These are phyloP conservation scores for Hyphochytrium catenoides DNA, from an alignment of 352 stramenopile genomes.

Conservation along the genomic window DNA sequence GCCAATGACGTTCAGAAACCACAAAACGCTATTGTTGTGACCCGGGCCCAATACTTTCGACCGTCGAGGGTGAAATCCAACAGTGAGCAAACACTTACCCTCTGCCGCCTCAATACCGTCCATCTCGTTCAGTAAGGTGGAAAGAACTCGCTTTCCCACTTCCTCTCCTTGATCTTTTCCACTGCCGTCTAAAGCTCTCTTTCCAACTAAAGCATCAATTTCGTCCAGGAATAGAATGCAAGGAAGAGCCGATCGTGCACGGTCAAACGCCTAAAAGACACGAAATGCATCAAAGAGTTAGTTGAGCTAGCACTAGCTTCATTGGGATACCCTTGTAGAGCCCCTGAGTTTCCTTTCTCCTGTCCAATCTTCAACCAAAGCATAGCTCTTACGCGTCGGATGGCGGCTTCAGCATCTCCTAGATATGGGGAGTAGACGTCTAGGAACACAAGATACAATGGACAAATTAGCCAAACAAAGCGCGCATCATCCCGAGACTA, in stretches of 20 bases:
- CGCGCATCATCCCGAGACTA: no score
- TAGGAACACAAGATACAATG: no score
- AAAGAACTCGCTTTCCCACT: conserved; percentile 72
- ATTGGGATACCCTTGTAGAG: no score
- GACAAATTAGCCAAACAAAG: no score
- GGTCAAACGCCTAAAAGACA: conserved; percentile 21
- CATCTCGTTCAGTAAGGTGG: conserved; percentile 92
- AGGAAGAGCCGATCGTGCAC: conserved; percentile 39
- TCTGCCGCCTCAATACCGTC: conserved; percentile 82
- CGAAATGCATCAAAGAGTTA: no score
- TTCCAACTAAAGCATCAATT: conserved; percentile 57
- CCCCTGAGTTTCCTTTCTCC: no score
- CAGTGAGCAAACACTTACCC: conserved; percentile 18
- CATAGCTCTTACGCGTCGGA: conserved; percentile 20
- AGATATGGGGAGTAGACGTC: conserved; percentile 68
- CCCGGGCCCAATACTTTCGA: no score
- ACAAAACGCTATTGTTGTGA: no score
- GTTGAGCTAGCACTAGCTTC: no score
- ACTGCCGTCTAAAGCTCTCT: conserved; percentile 27
- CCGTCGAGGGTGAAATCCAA: no score
- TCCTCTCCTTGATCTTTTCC: conserved; percentile 21
- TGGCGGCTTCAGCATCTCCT: conserved; percentile 50
- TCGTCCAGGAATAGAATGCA: conserved; percentile 79
- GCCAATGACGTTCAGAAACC: no score
- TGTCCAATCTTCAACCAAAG: no score